Percentiles rank a stretch among this genome's conserved stretches.
phyloP scores from a whole-genome alignment of 495 filamentous ascomycete species.

The Filosporella fistucella region DNA sequence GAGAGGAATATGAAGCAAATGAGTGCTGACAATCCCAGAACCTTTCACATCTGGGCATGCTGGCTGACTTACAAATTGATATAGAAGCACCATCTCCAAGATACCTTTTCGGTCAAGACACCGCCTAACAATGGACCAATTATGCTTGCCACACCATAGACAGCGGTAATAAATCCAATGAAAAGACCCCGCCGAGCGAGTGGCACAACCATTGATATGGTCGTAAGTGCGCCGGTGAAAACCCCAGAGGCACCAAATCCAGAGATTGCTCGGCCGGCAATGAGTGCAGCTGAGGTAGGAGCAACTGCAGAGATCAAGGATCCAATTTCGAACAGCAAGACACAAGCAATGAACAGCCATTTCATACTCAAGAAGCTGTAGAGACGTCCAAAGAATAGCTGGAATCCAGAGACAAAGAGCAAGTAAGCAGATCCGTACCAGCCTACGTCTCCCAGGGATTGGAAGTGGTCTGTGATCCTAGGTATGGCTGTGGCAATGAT shows the following conservation, averaged over 20 bases:
- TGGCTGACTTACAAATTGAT: constrained; percentile 47
- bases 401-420: constrained; percentile 40
- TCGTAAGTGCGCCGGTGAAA: constrained; percentile 33
- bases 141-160: constrained; percentile 76
- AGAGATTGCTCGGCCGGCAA: constrained; percentile 56
- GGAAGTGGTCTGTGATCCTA: constrained; percentile 33
- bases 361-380: constrained; percentile 37
- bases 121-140: constrained; percentile 59
- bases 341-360: constrained; percentile 38
- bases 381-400: constrained; percentile 42
- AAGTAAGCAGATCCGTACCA: constrained; percentile 47
- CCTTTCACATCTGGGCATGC: too few species aligned
- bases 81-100: constrained; percentile 84
- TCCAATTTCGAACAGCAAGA: constrained; percentile 54
- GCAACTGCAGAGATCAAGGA: constrained; percentile 57
- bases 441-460: constrained; percentile 30
- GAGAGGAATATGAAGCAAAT: neutral
- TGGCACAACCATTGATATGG: constrained; percentile 44
- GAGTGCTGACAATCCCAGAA: too few species aligned
- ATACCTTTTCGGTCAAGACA: constrained; percentile 51
- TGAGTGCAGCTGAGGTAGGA: constrained; percentile 51
- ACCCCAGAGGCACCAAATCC: constrained; percentile 50
- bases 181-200: constrained; percentile 61
- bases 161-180: constrained; percentile 70
- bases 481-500: constrained; percentile 55